Evolutionary conservation across 441 rosid species (phyloP), one percentile per base, ranked within the genome.

Genomic region (Pelargonium exstipulatum): DNA sequence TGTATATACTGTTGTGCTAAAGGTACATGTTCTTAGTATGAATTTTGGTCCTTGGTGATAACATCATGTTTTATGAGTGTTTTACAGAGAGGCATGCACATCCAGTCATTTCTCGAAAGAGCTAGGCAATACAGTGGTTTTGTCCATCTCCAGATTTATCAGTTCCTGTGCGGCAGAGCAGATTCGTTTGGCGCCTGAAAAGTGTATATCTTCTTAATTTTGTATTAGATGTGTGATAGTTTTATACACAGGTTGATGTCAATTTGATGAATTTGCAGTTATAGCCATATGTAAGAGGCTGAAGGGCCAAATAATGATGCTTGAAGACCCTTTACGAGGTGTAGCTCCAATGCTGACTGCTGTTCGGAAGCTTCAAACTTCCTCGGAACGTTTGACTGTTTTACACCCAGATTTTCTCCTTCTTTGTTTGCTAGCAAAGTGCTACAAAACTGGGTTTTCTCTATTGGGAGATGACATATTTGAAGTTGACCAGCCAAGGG

Each of bases 361-460:
- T 73, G 74, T 92, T 65, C 84, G 70, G 61, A 95, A 95, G 88
- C 77, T 92, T 77, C 96, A 83, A 77, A 70, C 77, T 18, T 87
- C 97, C 62, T 16, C 88, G 20, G 96, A 83, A 74, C 83, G 85
- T 77, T 82, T 95, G 88, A 95, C 93, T 73, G 46, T 90, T 16
- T 81, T 95, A 82, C 99, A 95, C 78, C 98, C 98, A 1, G 99
- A 90, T 61, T 78, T 83, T 82, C 98, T 95, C 80, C 92, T 86
- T 61, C 87, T 95, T 68, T 90, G 99, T 79, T 77, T 95, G 75
- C 78, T 73, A 82, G 77, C 98, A 0, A 90, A 85, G 79, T 80
- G 81, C 78, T 95, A 95, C 64, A 89, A 87, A 82, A 74, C 84
- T 66, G 99, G 95, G 65, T 78, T 87, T 76, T 85, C 97, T 29